Base-by-base conservation (phyloP, 2,329 filamentous ascomycete genomes). In the Fusarium drepaniforme region DNA sequence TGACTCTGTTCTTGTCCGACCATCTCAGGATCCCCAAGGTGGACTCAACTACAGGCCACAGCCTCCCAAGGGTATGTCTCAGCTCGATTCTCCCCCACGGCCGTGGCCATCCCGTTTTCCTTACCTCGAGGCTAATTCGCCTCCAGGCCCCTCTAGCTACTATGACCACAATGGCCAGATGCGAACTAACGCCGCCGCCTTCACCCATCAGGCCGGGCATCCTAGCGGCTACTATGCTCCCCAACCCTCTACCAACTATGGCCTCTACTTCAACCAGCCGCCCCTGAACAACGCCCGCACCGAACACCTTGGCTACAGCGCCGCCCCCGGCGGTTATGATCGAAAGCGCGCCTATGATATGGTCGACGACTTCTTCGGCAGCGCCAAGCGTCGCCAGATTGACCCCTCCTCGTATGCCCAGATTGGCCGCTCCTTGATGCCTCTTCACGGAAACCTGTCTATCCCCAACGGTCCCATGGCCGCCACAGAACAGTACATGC, bases 341-440 rank as follows among this genome's bases (percentile, higher is more conserved):
- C 91, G 94, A 80, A 97, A 96, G 86, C 94, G 95, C 72, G 91
- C 91, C n/a, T 94, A 93, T 77, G 95, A 98, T 80, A 93, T 94
- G 68, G 87, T 98, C 70, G 96, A 97, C 81, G 95, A 98, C 82
- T 98, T 98, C 86, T 97, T 98, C 77, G 94, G 94, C 76, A 95
- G 94, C 81, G 92, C 95, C 77, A 98, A 98, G 88, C 94, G 96
- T 79, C 93, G 95, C 80, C 92, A 95, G 78, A 93, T 98, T 76
- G 95, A 98, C 82, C 94, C 96, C 4, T 89, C 89, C 64, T 97
- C 93, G n/a, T 98, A 98, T 84, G 90, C 93, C 67, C 94, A 97
- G 81, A 95, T 99, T 75, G 95, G 95, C 77, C 94, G 97, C 82
- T 93, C 96, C 72, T 89, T 99, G 70, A 90, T 96, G 82, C 93